These are phyloP conservation scores for Aspergillus sclerotialis DNA, from an alignment of 2,329 filamentous ascomycete species.

Conservation along the genomic window DNA sequence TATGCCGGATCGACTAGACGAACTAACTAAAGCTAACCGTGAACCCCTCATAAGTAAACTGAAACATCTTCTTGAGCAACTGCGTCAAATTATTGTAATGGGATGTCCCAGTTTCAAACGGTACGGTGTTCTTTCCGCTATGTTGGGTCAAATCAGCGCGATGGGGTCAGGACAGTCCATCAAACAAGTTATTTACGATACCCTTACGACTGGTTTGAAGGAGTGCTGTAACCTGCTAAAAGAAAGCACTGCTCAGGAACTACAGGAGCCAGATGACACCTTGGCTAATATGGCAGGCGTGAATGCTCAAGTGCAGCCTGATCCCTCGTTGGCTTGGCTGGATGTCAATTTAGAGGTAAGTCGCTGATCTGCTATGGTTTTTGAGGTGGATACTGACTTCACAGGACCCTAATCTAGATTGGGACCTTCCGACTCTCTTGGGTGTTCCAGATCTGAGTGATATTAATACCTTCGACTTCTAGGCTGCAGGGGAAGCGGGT, in stretches of 20 bases:
- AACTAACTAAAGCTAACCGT: conserved; percentile 7
- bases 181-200: conserved; percentile 8
- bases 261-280: no score
- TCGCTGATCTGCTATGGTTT: no score
- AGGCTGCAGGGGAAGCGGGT: no score
- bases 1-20: conserved; percentile 5
- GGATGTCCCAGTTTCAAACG: conserved; percentile 13
- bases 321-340: no score
- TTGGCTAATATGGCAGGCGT: no score
- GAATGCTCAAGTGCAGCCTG: no score
- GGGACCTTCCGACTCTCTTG: no score
- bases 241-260: conserved; percentile 2
- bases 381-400: no score
- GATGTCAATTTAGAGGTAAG: no score
- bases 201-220: conserved; percentile 4
- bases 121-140: conserved; percentile 8
- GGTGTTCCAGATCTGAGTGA: no score
- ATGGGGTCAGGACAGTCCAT: conserved; percentile 7
- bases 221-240: conserved; percentile 3
- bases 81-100: conserved; percentile 12
- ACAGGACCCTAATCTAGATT: no score
- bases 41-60: conserved; percentile 12
- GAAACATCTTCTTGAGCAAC: conserved; percentile 12
- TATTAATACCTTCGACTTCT: no score
- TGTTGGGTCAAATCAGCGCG: conserved; percentile 12